Base-by-base conservation (phyloP, 345 rosid genomes). In the Dipteronia sinensis region DNA sequence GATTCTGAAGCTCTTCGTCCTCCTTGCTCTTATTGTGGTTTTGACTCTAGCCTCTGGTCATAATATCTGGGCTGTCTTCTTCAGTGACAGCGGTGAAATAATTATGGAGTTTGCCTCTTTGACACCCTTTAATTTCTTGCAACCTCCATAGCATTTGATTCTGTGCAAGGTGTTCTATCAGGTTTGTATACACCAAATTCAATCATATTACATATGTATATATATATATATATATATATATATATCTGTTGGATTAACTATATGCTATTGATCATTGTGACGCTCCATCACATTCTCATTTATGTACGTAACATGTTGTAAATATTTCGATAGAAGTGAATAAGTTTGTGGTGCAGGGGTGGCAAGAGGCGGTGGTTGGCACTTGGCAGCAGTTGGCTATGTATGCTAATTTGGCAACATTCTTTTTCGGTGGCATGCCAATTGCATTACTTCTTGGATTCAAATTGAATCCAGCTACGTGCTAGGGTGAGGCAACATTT, bases 341-440 rank as follows among this genome's bases (percentile, higher is more conserved):
- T 6, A 42, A 53, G 23, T 8, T 56, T 29, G 22, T 0, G 56
- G 16, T 38, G 56, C 73, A 91, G 98, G 94, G 76, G 93, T 90
- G 51, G 89, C 89, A 0, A 89, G 95, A 82, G 98, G 95, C 49
- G 87, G 95, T 8, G 98, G 94, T 16, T 92, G 95, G 95, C 94
- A 95, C 93, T 16, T 92, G 95, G 95, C 94, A 95, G 72, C 89
- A 78, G 2, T 53, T 89, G 69, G 98, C 81, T 9, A 85, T 86
- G 2, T 72, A 74, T 67, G 87, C 76, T n/a, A 92, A 93, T 73
- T 76, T 93, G 27, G 87, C 77, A 20, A 83, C 92, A n/a, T 88
- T 87, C 23, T 91, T 84, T 76, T 25, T 79, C 0, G 77, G 89
- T 46, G 94, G 91, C 59, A 73, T 89, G 83, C 93, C 90, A 0